A percentile compares a stretch with the other conserved stretches of the same genome.
phyloP scores from a whole-genome alignment of 345 rosid species.

The Bruguiera gymnorhiza region DNA sequence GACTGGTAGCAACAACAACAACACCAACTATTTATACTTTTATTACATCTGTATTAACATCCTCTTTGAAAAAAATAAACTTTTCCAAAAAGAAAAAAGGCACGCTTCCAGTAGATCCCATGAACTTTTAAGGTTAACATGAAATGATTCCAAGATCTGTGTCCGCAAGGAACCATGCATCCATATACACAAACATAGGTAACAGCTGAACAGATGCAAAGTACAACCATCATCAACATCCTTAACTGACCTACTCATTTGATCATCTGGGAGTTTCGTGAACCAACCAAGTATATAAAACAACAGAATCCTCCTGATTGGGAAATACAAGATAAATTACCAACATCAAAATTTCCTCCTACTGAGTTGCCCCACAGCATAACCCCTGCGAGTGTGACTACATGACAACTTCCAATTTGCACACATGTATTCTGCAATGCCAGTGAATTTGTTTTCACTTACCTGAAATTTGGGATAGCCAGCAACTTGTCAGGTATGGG shows the following conservation, averaged over 20 bases:
- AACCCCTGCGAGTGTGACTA: neutral
- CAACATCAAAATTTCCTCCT: neutral
- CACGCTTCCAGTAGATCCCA: too few species aligned
- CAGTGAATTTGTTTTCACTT: constrained; percentile 18
- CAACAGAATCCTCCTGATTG: neutral
- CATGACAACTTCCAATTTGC: neutral
- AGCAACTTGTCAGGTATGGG: constrained; percentile 79
- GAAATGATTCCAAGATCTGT: neutral
- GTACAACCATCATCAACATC: neutral
- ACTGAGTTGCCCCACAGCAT: neutral
- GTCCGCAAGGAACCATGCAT: neutral
- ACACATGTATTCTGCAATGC: neutral
- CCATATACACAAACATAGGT: neutral
- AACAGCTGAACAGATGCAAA: neutral
- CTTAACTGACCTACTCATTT: neutral
- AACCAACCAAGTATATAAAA: constrained; percentile 1
- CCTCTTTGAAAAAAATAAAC: too few species aligned
- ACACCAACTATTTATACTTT: neutral
- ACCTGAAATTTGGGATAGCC: constrained; percentile 69
- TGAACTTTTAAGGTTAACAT: neutral
- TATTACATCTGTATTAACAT: neutral
- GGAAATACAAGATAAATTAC: neutral
- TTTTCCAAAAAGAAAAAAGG: too few species aligned
- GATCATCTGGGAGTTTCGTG: neutral
- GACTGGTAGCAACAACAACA: too few species aligned